Conservation (phyloP, 208 protist genomes). For the Acanthamoeba castellanii region DNA sequence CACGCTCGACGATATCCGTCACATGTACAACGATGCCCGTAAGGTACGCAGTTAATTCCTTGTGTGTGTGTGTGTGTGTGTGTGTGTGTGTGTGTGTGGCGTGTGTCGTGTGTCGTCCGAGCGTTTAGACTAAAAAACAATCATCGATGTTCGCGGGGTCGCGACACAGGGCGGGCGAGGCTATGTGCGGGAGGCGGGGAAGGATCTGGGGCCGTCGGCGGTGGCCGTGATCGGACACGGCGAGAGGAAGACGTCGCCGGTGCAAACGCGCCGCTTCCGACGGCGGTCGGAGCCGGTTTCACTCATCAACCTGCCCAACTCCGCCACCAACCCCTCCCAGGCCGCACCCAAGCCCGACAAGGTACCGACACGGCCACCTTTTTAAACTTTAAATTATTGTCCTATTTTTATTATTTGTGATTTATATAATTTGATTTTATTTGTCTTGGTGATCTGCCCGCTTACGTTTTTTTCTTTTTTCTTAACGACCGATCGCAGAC, state of each 20-base stretch:
- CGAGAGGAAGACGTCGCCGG: neutral
- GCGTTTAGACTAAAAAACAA: too few species aligned
- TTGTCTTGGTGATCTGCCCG: neutral
- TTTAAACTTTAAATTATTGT: too few species aligned
- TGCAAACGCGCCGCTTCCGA: constrained; percentile 16
- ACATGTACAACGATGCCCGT: neutral
- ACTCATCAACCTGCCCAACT: neutral
- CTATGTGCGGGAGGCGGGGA: neutral
- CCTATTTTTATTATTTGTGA: too few species aligned
- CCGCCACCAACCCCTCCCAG: neutral
- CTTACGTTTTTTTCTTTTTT: neutral
- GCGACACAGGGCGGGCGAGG: neutral
- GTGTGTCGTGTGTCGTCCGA: too few species aligned
- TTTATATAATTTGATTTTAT: too few species aligned
- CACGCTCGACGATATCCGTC: constrained; percentile 6
- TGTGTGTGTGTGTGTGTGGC: too few species aligned
- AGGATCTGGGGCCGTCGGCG: neutral
- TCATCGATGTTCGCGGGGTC: too few species aligned
- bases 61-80: neutral
- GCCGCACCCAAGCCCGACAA: neutral
- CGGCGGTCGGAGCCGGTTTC: neutral
- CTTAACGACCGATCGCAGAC: neutral
- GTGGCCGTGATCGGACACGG: neutral
- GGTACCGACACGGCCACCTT: neutral
- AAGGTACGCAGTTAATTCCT: neutral